phyloP scores from a whole-genome alignment of 225 moss, liverwort and hornwort genomes.

The Straminergon stramineum region DNA sequence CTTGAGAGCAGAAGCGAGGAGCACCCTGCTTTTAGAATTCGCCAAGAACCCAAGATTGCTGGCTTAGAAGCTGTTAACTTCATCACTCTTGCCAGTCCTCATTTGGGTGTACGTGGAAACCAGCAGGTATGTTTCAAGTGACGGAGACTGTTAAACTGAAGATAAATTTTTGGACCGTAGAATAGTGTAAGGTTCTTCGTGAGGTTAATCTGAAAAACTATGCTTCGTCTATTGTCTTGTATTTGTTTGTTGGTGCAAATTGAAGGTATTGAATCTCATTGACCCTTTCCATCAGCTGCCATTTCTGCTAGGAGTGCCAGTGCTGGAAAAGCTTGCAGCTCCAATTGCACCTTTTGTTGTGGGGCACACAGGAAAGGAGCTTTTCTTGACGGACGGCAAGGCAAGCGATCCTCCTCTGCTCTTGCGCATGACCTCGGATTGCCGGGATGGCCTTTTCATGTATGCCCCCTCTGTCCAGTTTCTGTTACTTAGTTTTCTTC shows the following conservation, averaged over 20 bases:
- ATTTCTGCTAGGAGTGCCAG: slow-evolving; percentile 78
- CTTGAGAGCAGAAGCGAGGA: slow-evolving; percentile 36
- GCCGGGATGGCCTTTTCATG: slow-evolving; percentile 77
- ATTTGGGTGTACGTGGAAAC: slow-evolving; percentile 88
- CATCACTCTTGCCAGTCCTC: slow-evolving; percentile 90
- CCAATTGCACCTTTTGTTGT: slow-evolving; percentile 67
- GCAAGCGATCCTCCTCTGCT: slow-evolving; percentile 77
- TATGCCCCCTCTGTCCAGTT: slow-evolving; percentile 10
- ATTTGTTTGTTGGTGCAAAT: background rate
- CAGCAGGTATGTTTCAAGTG: slow-evolving; percentile 43
- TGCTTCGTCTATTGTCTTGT: background rate
- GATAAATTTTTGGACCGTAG: background rate
- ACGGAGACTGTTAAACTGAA: background rate
- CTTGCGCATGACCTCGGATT: slow-evolving; percentile 88
- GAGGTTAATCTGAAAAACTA: background rate
- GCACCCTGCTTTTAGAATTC: slow-evolving; percentile 17
- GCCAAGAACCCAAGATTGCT: slow-evolving; percentile 44
- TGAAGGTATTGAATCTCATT: background rate
- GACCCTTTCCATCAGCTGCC: slow-evolving; percentile 50
- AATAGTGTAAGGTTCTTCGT: background rate
- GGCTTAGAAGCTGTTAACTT: slow-evolving; percentile 79
- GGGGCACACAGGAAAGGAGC: slow-evolving; percentile 82
- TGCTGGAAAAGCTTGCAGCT: slow-evolving; percentile 77
- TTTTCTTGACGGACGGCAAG: slow-evolving; percentile 92
- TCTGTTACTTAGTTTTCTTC: background rate